phyloP scores from a whole-genome alignment of 176 grass and related monocot species.

The Bonia amplexicaulis region DNA sequence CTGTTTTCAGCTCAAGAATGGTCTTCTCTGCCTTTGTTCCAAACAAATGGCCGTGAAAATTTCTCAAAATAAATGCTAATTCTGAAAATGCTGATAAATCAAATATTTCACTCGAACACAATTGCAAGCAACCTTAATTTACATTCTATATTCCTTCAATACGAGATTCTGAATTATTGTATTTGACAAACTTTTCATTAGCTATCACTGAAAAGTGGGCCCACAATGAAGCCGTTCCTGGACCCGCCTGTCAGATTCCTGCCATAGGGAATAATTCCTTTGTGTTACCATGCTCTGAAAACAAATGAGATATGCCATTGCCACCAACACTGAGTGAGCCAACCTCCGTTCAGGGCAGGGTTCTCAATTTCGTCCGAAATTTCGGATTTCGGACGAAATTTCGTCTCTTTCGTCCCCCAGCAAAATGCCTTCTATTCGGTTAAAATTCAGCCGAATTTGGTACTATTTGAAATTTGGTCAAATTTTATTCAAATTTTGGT shows the following conservation, averaged over 20 bases:
- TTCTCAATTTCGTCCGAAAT: too few relatives aligned
- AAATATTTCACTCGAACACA: background rate
- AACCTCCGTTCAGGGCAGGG: background rate
- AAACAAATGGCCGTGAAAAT: background rate
- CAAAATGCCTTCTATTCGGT: too few relatives aligned
- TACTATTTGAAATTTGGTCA: too few relatives aligned
- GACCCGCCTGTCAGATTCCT: background rate
- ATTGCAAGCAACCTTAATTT: background rate
- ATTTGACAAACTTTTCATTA: background rate
- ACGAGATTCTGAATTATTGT: background rate
- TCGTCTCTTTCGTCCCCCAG: too few relatives aligned
- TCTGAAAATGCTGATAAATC: background rate
- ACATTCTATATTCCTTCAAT: background rate
- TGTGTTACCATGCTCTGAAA: background rate
- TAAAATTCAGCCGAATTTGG: too few relatives aligned
- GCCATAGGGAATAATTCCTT: background rate
- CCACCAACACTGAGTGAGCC: background rate
- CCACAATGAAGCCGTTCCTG: background rate
- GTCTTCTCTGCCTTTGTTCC: background rate
- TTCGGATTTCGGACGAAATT: too few relatives aligned
- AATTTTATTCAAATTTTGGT: too few relatives aligned
- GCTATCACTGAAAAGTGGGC: background rate
- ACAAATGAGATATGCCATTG: background rate
- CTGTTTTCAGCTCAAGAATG: constrained; percentile 4
- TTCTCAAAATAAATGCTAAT: background rate